phyloP scores from a whole-genome alignment of 1,284 basidiomycete species.

The Leccinum laetum region DNA sequence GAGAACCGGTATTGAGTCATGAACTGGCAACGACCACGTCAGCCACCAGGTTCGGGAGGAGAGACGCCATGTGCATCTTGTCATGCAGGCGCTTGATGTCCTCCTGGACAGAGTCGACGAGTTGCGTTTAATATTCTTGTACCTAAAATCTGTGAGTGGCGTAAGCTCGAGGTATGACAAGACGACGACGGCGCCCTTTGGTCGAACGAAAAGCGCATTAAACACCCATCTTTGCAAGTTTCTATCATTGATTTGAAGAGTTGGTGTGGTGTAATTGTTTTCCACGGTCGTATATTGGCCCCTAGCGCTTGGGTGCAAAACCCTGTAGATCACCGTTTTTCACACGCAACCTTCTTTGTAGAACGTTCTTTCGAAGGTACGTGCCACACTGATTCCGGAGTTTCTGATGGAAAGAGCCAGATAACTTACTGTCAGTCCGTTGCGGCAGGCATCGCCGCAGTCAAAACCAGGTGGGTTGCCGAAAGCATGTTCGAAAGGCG shows the following conservation, averaged over 20 bases:
- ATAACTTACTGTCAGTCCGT: background rate
- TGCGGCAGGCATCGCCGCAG: background rate
- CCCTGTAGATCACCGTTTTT: constrained; percentile 1
- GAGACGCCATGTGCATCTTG: constrained; percentile 54
- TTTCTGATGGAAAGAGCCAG: constrained; percentile 21
- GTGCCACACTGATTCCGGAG: constrained; percentile 4
- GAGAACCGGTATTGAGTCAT: background rate
- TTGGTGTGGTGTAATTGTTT: too few species aligned
- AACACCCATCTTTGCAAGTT: constrained; percentile 51
- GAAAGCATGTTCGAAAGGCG: background rate
- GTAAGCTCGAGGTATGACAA: background rate
- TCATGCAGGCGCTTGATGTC: constrained; percentile 96
- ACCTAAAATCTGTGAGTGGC: constrained; percentile 77
- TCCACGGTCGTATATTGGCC: too few species aligned
- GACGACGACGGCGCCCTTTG: constrained; percentile 70
- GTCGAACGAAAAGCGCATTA: constrained; percentile 94
- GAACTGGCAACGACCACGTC: background rate
- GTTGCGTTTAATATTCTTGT: constrained; percentile 89
- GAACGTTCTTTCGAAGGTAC: constrained; percentile 17
- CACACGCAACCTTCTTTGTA: constrained; percentile 17
- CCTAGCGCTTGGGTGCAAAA: background rate
- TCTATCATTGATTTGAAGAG: too few species aligned
- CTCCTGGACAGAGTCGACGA: constrained; percentile 95
- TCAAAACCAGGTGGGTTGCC: background rate
- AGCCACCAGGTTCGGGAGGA: background rate